phyloP scores from a whole-genome alignment of 306 rosid species.

The Cajanus cajan region DNA sequence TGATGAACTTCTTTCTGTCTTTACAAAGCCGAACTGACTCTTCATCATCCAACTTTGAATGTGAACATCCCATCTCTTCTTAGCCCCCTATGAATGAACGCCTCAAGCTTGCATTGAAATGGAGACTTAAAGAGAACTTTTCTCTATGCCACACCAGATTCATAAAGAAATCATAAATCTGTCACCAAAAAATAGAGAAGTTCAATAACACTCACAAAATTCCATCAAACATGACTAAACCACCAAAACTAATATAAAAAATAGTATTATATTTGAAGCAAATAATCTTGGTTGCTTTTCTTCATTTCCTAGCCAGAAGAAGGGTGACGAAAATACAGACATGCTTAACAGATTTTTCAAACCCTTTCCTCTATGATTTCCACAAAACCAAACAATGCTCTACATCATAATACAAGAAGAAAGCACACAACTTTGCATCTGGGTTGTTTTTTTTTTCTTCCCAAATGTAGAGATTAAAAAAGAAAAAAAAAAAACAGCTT shows the following conservation, averaged over 20 bases:
- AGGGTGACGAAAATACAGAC: conserved; percentile 22
- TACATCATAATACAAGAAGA: conserved; percentile 7
- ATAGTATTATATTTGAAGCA: not conserved
- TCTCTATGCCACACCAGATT: conserved; percentile 49
- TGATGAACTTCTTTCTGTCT: conserved; percentile 71
- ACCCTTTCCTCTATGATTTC: conserved; percentile 20
- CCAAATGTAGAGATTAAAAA: not conserved
- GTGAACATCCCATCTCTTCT: conserved; percentile 82
- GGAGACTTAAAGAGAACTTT: conserved; percentile 45
- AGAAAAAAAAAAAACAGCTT: not conserved
- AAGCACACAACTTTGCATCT: conserved; percentile 28
- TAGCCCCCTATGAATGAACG: conserved; percentile 39
- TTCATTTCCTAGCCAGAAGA: conserved; percentile 49
- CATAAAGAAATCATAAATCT: conserved; percentile 54
- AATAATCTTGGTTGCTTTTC: conserved; percentile 46
- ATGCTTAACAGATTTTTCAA: conserved; percentile 20
- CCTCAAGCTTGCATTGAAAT: conserved; percentile 54
- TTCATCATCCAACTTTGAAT: conserved; percentile 77
- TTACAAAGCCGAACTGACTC: conserved; percentile 82
- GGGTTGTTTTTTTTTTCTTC: not conserved
- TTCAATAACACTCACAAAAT: conserved; percentile 12
- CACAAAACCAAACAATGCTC: conserved; percentile 23
- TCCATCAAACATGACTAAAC: conserved; percentile 15
- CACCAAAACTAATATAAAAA: not conserved
- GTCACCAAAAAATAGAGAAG: conserved; percentile 16